A percentile compares a stretch with the other conserved stretches of the same genome.
phyloP scores from a whole-genome alignment of 2,329 filamentous ascomycete species.

The Fusarium beomiforme region DNA sequence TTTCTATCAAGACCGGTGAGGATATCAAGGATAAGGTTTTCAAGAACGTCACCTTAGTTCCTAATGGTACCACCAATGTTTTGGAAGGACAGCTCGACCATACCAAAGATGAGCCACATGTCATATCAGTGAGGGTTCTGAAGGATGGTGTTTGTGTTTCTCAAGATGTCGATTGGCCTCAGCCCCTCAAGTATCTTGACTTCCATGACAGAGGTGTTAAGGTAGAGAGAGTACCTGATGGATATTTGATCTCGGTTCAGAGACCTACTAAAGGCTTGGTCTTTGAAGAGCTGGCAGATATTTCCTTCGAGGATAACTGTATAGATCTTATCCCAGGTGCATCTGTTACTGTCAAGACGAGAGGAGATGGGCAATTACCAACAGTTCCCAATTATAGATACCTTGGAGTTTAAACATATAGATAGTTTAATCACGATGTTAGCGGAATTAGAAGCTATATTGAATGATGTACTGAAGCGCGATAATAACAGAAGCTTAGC shows the following conservation, averaged over 20 bases:
- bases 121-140: neutral
- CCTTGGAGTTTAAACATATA: too few species aligned
- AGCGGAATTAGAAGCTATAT: too few species aligned
- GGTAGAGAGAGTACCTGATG: constrained; percentile 45
- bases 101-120: neutral
- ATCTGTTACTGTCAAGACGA: neutral
- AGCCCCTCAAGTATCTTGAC: constrained; percentile 69
- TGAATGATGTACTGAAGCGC: too few species aligned
- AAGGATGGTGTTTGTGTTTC: neutral
- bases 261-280: constrained; percentile 66
- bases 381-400: neutral
- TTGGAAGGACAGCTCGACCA: neutral
- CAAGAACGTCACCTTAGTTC: neutral
- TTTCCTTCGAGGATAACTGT: constrained; percentile 63
- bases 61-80: neutral
- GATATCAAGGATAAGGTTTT: neutral
- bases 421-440: too few species aligned
- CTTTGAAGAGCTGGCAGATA: constrained; percentile 57
- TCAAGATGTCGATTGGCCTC: constrained; percentile 65
- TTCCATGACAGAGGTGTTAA: constrained; percentile 54
- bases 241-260: constrained; percentile 49
- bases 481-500: too few species aligned
- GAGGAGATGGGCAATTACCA: accelerated
- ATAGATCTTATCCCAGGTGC: constrained; percentile 66
- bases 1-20: neutral